Evolutionary conservation across 129 eudicot genomes (phyloP).

Genomic region (Artemisia argyi): DNA sequence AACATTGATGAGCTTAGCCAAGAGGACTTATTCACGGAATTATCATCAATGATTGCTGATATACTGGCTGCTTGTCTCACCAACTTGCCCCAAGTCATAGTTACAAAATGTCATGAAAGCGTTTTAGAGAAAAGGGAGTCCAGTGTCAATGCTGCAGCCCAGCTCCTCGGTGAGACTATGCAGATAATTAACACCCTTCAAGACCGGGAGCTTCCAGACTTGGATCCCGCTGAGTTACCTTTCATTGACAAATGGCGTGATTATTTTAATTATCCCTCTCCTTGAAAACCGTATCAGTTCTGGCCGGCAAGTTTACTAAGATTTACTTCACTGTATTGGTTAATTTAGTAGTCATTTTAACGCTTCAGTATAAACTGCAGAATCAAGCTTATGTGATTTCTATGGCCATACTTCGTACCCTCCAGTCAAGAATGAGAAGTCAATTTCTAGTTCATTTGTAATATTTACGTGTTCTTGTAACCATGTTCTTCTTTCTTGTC

Average conservation of each 20-base stretch:
- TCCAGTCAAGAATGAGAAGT: too few species aligned
- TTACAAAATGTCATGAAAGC: not conserved
- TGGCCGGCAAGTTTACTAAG: not conserved
- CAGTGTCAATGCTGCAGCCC: not conserved
- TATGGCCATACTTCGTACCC: too few species aligned
- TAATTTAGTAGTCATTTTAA: not conserved
- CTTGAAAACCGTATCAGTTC: not conserved
- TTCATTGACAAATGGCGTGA: slow-evolving; percentile 38
- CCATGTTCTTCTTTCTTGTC: too few species aligned
- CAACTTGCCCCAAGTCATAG: not conserved
- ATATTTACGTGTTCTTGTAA: too few species aligned
- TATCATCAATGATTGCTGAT: not conserved
- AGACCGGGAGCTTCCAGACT: not conserved
- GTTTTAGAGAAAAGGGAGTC: not conserved
- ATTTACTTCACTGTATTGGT: not conserved
- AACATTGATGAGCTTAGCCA: not conserved
- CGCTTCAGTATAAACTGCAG: not conserved
- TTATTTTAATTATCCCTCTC: not conserved
- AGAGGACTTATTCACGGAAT: not conserved
- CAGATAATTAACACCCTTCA: not conserved
- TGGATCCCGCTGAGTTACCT: not conserved
- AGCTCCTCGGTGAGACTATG: not conserved
- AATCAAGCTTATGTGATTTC: not conserved
- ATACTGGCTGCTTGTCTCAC: not conserved
- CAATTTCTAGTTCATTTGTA: too few species aligned